phyloP scores from a whole-genome alignment of 345 rosid species.

The Laguncularia racemosa region DNA sequence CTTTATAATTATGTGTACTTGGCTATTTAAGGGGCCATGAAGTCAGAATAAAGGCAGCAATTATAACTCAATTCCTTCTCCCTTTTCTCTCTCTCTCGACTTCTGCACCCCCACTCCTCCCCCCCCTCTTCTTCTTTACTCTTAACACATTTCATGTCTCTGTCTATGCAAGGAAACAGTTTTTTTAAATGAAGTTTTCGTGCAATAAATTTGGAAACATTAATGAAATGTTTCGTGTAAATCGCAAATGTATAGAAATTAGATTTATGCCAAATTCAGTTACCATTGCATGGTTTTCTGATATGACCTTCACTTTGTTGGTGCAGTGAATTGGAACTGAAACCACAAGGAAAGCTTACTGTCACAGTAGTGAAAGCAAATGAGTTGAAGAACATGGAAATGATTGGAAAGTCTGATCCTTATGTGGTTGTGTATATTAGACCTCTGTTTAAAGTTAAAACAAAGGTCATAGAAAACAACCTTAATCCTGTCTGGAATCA shows the following conservation, averaged over 20 bases:
- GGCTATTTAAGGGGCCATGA: too few relatives aligned
- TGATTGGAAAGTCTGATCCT: slow-evolving; percentile 99
- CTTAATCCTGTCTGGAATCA: slow-evolving; percentile 93
- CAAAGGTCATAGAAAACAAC: slow-evolving; percentile 77
- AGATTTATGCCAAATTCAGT: neutral
- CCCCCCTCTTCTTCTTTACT: too few relatives aligned
- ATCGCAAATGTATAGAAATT: neutral
- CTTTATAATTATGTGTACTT: too few relatives aligned
- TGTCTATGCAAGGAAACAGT: too few relatives aligned
- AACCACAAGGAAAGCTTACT: slow-evolving; percentile 81
- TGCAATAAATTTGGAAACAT: too few relatives aligned
- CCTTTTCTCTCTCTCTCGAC: too few relatives aligned
- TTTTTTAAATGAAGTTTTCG: too few relatives aligned
- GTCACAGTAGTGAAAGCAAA: slow-evolving; percentile 72
- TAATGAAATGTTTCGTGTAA: too few relatives aligned
- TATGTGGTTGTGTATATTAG: slow-evolving; percentile 67
- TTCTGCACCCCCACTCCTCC: too few relatives aligned
- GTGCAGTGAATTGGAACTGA: slow-evolving; percentile 91
- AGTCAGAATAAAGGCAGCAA: too few relatives aligned
- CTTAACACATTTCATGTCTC: too few relatives aligned
- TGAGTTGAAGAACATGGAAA: slow-evolving; percentile 91
- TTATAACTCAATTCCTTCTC: too few relatives aligned
- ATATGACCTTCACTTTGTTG: slow-evolving; percentile 2
- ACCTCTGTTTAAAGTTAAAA: slow-evolving; percentile 81
- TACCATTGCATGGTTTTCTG: neutral